A percentile compares a stretch with the other conserved stretches of the same genome.
Conservation (phyloP, 2,329 filamentous ascomycete genomes). For the Alternaria rosae region DNA sequence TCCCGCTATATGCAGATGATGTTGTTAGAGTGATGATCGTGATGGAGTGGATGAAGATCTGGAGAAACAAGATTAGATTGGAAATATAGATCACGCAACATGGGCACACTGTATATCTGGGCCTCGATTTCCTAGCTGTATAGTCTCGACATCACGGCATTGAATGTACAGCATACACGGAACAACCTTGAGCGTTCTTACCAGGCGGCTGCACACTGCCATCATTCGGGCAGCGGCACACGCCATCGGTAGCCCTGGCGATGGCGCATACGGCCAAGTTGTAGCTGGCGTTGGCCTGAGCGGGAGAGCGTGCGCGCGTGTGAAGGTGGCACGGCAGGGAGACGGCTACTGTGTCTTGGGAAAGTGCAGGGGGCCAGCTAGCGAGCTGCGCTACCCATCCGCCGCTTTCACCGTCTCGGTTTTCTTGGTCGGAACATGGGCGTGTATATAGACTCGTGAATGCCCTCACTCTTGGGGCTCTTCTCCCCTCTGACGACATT, state of each 20-base stretch:
- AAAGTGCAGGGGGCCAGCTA: slow-evolving; percentile 21
- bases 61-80: not conserved
- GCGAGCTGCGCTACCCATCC: slow-evolving; percentile 27
- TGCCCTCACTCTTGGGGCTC: slow-evolving; percentile 25
- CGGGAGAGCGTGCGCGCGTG: slow-evolving; percentile 9
- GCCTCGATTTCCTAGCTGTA: not conserved
- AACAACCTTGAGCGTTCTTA: not conserved
- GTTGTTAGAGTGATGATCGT: not conserved
- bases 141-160: not conserved
- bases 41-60: not conserved
- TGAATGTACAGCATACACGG: not conserved
- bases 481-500: slow-evolving; percentile 26
- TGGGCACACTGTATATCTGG: not conserved
- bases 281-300: slow-evolving; percentile 16
- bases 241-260: slow-evolving; percentile 13
- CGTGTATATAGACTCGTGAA: slow-evolving; percentile 32
- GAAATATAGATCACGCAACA: not conserved
- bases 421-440: slow-evolving; percentile 16
- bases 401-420: slow-evolving; percentile 40
- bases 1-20: not conserved
- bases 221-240: slow-evolving; percentile 11
- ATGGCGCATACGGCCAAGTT: slow-evolving; percentile 11
- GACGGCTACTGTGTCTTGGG: slow-evolving; percentile 21
- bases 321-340: slow-evolving; percentile 31
- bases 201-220: slow-evolving; percentile 3